Base-by-base conservation (phyloP, 2,329 filamentous ascomycete genomes). In the Neoscytalidium dimidiatum region DNA sequence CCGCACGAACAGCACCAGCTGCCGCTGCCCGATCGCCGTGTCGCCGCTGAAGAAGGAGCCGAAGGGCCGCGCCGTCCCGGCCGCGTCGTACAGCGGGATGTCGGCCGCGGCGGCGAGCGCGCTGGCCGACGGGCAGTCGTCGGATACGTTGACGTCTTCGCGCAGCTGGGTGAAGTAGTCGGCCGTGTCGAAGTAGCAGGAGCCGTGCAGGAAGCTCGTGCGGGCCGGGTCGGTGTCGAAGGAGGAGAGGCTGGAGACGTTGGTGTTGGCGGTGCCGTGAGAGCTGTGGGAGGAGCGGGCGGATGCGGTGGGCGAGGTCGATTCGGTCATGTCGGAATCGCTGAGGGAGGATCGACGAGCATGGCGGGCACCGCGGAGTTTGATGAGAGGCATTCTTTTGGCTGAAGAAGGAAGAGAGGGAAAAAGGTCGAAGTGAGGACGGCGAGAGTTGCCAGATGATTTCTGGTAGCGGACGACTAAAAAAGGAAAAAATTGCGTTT, bases 21-120 rank as follows among this genome's bases (percentile, higher is more conserved):
- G 77, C 9, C 77, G 71, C 62, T 74, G 69, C 52, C 78, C 75
- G 17, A 74, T 71, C 1, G 72, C 71, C 19, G 68, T 70, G 52
- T 75, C 80, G 3, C 86, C 85, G 35, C 80, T 82, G 73, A 88
- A 89, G 29, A 91, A 77, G 69, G 84, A 87, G 75, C 85, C 85
- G 76, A 92, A 92, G 0, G 84, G 79, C 48, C 83, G 83, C 14
- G 83, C 77, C 64, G 85, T 86, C 64, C 88, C 87, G 65, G 88
- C 75, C 41, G 80, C 80, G 74, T 91, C 89, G 48, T 90, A 82
- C 14, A 92, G 69, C 35, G 72, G 74, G n/a, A 77, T 70, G 28
- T 76, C 71, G 41, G 73, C 70, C 7, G 57, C 43, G 1, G 26
- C 43, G 2, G 41, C 33, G 11, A 65, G 44, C 2, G 44, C 19